Conservation (phyloP, 2,329 filamentous ascomycete genomes). For the Didymella pomorum region DNA sequence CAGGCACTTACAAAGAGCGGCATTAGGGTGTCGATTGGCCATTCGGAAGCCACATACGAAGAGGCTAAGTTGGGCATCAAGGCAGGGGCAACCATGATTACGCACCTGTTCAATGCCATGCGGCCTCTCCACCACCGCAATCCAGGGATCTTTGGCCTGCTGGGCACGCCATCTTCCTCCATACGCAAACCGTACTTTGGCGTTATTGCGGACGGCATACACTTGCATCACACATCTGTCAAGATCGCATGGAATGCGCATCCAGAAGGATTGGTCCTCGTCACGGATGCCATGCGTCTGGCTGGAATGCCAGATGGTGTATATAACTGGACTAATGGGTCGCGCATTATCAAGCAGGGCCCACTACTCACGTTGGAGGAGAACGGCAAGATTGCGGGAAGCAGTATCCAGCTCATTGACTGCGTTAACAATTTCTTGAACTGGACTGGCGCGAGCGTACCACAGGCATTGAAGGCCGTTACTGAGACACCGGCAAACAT, state of each 20-base stretch:
- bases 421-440: constrained; percentile 83
- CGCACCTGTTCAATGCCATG: constrained; percentile 95
- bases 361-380: constrained; percentile 77
- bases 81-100: constrained; percentile 87
- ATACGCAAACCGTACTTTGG: constrained; percentile 77
- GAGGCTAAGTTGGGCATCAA: constrained; percentile 74
- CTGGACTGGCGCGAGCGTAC: constrained; percentile 74
- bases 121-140: constrained; percentile 88
- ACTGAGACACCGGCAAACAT: constrained; percentile 80
- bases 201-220: constrained; percentile 89
- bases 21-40: constrained; percentile 82
- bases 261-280: constrained; percentile 83
- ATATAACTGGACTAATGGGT: constrained; percentile 84
- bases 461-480: constrained; percentile 74
- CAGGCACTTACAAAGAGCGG: constrained; percentile 68
- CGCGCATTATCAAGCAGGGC: constrained; percentile 73
- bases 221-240: constrained; percentile 85
- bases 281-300: constrained; percentile 91
- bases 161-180: constrained; percentile 62
- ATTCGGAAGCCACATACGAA: constrained; percentile 88
- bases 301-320: constrained; percentile 83
- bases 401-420: constrained; percentile 76
- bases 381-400: constrained; percentile 65
- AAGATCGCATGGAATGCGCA: constrained; percentile 90
- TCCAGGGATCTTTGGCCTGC: constrained; percentile 85